These are phyloP conservation scores for Cyberlindnera saturnus DNA, from an alignment of 805 yeast species.

Conservation along the genomic window DNA sequence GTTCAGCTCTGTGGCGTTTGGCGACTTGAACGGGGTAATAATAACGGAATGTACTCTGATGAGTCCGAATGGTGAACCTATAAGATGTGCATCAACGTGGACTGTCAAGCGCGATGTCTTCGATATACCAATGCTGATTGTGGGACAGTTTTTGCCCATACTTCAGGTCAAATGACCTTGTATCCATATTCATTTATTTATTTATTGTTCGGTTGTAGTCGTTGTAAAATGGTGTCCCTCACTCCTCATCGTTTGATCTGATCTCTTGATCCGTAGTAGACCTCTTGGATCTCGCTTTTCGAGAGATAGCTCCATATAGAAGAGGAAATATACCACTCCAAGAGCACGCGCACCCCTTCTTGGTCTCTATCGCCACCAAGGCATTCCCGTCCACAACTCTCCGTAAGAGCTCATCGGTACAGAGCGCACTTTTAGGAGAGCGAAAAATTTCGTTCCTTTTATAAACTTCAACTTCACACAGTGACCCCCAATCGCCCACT, in stretches of 20 bases:
- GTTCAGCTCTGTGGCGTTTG: constrained; percentile 54
- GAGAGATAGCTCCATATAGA: not conserved
- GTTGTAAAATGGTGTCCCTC: not conserved
- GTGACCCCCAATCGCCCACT: not conserved
- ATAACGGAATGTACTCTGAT: constrained; percentile 34
- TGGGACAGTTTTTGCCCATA: constrained; percentile 75
- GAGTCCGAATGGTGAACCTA: constrained; percentile 31
- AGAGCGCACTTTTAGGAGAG: not conserved
- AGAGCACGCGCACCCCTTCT: no score
- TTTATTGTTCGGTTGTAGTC: not conserved
- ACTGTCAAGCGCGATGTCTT: constrained; percentile 79
- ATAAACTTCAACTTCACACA: not conserved
- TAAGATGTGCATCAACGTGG: constrained; percentile 76
- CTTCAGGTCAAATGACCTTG: constrained; percentile 26
- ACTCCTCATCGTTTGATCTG: no score
- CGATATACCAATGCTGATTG: constrained; percentile 78
- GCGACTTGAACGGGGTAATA: constrained; percentile 32
- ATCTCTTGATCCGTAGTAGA: not conserved
- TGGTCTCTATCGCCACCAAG: no score
- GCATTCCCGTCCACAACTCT: no score
- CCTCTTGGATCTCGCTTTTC: not conserved
- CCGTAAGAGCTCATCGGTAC: not conserved
- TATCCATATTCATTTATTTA: not conserved
- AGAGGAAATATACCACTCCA: not conserved
- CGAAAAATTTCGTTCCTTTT: constrained; percentile 2